Evolutionary conservation across 2,329 filamentous ascomycete genomes (phyloP).

Genomic region (Sphaerulina populicola): DNA sequence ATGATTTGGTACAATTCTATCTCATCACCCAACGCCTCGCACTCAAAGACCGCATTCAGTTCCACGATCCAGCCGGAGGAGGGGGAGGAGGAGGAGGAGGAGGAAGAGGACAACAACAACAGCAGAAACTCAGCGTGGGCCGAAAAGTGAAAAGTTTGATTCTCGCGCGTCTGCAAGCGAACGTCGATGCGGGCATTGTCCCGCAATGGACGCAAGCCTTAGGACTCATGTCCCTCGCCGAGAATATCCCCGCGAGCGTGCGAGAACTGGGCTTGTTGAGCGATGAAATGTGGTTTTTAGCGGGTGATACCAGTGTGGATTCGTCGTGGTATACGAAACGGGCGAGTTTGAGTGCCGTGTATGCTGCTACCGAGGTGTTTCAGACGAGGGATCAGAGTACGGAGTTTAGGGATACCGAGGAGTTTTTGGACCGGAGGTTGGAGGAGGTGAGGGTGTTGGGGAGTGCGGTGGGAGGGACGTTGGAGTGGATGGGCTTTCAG

Average conservation of each 20-base stretch:
- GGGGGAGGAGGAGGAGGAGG: constrained; percentile 30
- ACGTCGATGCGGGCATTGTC: constrained; percentile 54
- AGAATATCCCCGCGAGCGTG: constrained; percentile 65
- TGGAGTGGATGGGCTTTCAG: constrained; percentile 76
- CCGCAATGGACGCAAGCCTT: constrained; percentile 84
- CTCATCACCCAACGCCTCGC: constrained; percentile 58
- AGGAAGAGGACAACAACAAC: no score
- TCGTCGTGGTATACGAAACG: constrained; percentile 78
- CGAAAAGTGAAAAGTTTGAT: constrained; percentile 62
- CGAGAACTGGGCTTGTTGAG: constrained; percentile 70
- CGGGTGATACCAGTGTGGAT: constrained; percentile 75
- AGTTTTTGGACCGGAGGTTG: constrained; percentile 69
- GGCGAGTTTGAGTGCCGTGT: constrained; percentile 55
- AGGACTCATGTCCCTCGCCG: constrained; percentile 79
- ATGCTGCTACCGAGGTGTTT: constrained; percentile 70
- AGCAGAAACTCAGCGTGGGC: constrained; percentile 27
- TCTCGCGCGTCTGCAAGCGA: constrained; percentile 68
- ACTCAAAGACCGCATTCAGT: constrained; percentile 46
- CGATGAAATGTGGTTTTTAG: constrained; percentile 88
- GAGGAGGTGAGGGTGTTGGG: constrained; percentile 59
- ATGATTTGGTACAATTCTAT: constrained; percentile 74
- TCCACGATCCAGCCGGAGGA: constrained; percentile 20
- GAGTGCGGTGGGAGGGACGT: constrained; percentile 53
- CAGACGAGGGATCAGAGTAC: constrained; percentile 81
- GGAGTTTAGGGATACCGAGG: constrained; percentile 66